Evolutionary conservation across 257 asterid species (phyloP).

Genomic region (Solanum bukasovii): DNA sequence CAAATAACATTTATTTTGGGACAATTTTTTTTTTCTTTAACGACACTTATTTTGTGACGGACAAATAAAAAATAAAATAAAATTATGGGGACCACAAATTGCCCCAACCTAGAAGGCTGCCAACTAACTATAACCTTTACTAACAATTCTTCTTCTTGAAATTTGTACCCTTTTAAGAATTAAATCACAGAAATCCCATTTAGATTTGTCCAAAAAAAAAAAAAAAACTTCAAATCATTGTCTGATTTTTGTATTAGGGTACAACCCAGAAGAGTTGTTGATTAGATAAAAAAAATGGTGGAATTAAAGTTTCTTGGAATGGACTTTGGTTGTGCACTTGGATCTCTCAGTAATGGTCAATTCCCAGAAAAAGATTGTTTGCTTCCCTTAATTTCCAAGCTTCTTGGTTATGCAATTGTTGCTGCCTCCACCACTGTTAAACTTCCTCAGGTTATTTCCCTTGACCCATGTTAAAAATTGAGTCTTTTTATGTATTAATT

Average conservation of each 20-base stretch:
- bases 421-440: constrained; percentile 97
- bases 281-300: constrained; percentile 20
- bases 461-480: background rate
- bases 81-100: background rate
- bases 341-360: constrained; percentile 61
- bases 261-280: background rate
- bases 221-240: background rate
- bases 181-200: background rate
- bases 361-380: constrained; percentile 87
- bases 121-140: background rate
- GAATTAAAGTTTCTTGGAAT: constrained; percentile 73
- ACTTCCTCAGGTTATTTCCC: constrained; percentile 67
- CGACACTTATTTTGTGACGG: accelerated
- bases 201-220: background rate
- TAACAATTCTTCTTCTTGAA: background rate
- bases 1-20: too few relatives aligned
- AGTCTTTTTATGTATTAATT: background rate
- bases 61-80: background rate
- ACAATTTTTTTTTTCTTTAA: too few relatives aligned
- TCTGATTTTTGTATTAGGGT: background rate
- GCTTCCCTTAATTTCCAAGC: constrained; percentile 82
- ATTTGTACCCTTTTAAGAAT: background rate
- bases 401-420: constrained; percentile 84
- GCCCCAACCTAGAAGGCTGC: background rate
- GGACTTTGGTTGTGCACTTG: constrained; percentile 85